Base-by-base conservation (phyloP, 495 filamentous ascomycete genomes). In the Aspergillus baeticus region DNA sequence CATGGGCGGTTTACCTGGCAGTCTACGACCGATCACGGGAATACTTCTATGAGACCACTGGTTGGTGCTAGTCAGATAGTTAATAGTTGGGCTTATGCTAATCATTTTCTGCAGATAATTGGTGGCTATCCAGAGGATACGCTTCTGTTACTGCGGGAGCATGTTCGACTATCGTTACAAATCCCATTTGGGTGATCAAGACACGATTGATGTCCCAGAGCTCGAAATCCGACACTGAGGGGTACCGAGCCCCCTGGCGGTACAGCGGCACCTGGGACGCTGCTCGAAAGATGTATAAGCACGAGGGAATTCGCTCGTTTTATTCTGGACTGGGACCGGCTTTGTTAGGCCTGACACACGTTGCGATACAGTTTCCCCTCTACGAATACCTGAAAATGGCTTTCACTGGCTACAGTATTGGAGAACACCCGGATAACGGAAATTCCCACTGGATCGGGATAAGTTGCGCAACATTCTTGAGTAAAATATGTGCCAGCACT, bases 151-250 rank as follows among this genome's bases (percentile, higher is more conserved):
- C 89, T 35, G 94, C 91, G 31, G 94, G 94, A 15, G 90, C 87
- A 51, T 96, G 89, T 68, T 96, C 91, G 51, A 98, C 95, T 3
- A 82, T 98, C 58, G 89, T 82, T 52, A 99, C 94, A n/a, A 99
- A 99, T 71, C 94, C 94, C 0, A 99, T 99, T 55, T 99, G 94
- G 94, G 95, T 99, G 23, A 96, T 99, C 73, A 99, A 99, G 69
- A 99, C 94, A 31, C 82, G 94, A 57, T 81, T 99, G 36, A 97
- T 97, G 93, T 94, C 95, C 3, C 93, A 98, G 64, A 83, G 78
- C 52, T 65, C 74, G 31, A 74, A 65, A 42, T 69, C 77, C 11
- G 73, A 76, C 36, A 71, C 61, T 20, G 80, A 84, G 59, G 80
- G 84, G 67, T 66, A 78, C 58, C 71, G 84, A 69, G 78, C 86